A percentile compares a stretch with the other conserved stretches of the same genome.
These are phyloP conservation scores for Chondrostereum purpureum DNA, from an alignment of 1,284 basidiomycete species.

Conservation along the genomic window DNA sequence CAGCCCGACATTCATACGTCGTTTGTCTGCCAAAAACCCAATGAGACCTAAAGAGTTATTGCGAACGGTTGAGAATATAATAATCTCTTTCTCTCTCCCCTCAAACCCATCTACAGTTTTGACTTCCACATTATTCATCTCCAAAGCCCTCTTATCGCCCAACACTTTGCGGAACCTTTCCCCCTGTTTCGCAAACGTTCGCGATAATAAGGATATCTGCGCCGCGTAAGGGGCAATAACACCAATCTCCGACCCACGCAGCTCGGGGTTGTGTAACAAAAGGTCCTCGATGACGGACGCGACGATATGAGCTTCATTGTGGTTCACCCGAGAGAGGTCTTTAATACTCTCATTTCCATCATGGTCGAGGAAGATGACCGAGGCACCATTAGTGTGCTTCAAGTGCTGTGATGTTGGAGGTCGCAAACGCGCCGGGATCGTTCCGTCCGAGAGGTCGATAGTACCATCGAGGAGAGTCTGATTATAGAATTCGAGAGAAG, in stretches of 20 bases:
- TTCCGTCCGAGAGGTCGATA: slow-evolving; percentile 43
- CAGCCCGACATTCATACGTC: slow-evolving; percentile 83
- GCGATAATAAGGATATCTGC: slow-evolving; percentile 65
- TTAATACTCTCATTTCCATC: slow-evolving; percentile 56
- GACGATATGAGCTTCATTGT: slow-evolving; percentile 72
- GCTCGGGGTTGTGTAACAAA: slow-evolving; percentile 61
- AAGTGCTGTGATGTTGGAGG: slow-evolving; percentile 59
- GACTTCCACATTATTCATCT: slow-evolving; percentile 67
- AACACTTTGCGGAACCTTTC: slow-evolving; percentile 52
- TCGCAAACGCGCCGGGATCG: slow-evolving; percentile 42
- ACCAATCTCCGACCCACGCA: slow-evolving; percentile 72
- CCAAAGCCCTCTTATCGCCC: slow-evolving; percentile 56
- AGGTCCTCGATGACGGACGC: slow-evolving; percentile 76
- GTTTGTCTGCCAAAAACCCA: slow-evolving; percentile 85
- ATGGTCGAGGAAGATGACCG: slow-evolving; percentile 80
- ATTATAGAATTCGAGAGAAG: slow-evolving; percentile 80
- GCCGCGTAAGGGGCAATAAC: slow-evolving; percentile 85
- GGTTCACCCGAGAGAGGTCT: slow-evolving; percentile 68
- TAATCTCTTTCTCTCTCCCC: slow-evolving; percentile 87
- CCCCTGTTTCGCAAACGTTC: slow-evolving; percentile 37
- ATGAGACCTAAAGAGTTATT: slow-evolving; percentile 70
- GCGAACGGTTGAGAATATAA: slow-evolving; percentile 86
- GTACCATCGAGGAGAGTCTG: slow-evolving; percentile 68
- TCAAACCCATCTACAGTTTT: slow-evolving; percentile 93
- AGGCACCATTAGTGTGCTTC: slow-evolving; percentile 30